Evolutionary conservation across 805 yeast genomes (phyloP), one percentile per base, ranked within the genome.

Genomic region (Starmerella davenportii): DNA sequence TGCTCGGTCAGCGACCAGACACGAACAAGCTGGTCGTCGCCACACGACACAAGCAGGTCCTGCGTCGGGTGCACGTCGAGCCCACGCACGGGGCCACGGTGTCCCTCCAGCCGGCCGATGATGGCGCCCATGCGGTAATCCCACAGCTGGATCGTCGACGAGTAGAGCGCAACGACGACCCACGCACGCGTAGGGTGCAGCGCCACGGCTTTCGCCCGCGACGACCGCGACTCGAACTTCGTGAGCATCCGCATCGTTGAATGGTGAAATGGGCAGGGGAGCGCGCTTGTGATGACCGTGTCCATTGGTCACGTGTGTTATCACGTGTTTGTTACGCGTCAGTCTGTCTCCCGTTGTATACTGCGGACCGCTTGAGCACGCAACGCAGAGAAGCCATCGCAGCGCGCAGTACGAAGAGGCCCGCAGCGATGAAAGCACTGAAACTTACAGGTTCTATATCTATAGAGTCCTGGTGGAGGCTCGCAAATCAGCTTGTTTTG

Each of bases 131-230:
- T 90, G 54, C 99, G 76, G 62, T 92, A 90, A 61, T 90, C 99
- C 99, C 99, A 90, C 47, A 90, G 68, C 60, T 92, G 98, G 57
- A 90, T 87, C n/a, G 95, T 84, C n/a, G 95, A 82, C 21, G 95
- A 80, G 59, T 87, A 90, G 44, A 92, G 68, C 5, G 96, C 84
- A 25, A 85, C 96, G 51, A 90, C 68, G 43, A 84, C 81, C 95
- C 95, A 90, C 43, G 98, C 95, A 59, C 79, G 67, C 49, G 75
- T 75, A 38, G 96, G 95, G 62, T 92, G 95, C 63, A 90, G 84
- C 41, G 98, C 95, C 56, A 90, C 80, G 48, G 95, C 93, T 63
- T 90, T 84, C 43, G 96, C 94, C 69, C 96, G 70, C 43, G 95
- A 80, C 47, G 95, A 82, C 70, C 90, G 82, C 55, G 96, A 85